These are phyloP conservation scores for Talaromyces proteolyticus DNA, from an alignment of 495 filamentous ascomycete genomes.

Conservation along the genomic window DNA sequence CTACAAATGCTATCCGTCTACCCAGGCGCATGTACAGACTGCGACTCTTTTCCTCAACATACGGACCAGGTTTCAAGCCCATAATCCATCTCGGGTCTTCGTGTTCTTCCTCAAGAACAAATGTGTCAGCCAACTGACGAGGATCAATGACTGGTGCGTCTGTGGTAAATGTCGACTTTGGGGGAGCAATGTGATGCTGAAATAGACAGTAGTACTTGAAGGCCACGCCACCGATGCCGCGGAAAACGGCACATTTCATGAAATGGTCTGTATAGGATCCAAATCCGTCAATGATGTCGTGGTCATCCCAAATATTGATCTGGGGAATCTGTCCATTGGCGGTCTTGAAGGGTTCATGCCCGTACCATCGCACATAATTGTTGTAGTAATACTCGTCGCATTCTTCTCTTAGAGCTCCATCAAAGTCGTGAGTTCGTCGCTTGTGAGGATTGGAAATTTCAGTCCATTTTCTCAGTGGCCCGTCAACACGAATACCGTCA, in stretches of 20 bases:
- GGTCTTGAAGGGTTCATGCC: conserved; percentile 71
- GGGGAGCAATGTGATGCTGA: conserved; percentile 85
- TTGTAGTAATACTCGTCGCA: conserved; percentile 87
- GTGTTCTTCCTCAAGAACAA: conserved; percentile 51
- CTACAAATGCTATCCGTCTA: conserved; percentile 75
- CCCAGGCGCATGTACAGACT: conserved; percentile 83
- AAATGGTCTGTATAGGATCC: conserved; percentile 90
- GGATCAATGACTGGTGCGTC: conserved; percentile 56
- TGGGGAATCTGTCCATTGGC: conserved; percentile 87
- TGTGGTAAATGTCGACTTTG: conserved; percentile 75
- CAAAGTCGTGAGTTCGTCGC: conserved; percentile 69
- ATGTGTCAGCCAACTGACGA: conserved; percentile 61
- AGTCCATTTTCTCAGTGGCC: conserved; percentile 76
- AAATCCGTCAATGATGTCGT: conserved; percentile 89
- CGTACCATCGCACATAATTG: conserved; percentile 88
- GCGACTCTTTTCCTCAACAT: conserved; percentile 74
- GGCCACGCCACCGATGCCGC: conserved; percentile 80
- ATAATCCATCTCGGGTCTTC: conserved; percentile 76
- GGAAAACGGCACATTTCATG: conserved; percentile 88
- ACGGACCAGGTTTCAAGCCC: conserved; percentile 66
- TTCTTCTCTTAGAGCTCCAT: conserved; percentile 61
- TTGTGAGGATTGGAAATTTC: conserved; percentile 76
- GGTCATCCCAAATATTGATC: conserved; percentile 94
- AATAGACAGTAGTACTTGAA: conserved; percentile 93
- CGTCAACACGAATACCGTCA: conserved; percentile 77